Evolutionary conservation across 352 stramenopile genomes (phyloP).

Genomic region (Phytophthora pistaciae): DNA sequence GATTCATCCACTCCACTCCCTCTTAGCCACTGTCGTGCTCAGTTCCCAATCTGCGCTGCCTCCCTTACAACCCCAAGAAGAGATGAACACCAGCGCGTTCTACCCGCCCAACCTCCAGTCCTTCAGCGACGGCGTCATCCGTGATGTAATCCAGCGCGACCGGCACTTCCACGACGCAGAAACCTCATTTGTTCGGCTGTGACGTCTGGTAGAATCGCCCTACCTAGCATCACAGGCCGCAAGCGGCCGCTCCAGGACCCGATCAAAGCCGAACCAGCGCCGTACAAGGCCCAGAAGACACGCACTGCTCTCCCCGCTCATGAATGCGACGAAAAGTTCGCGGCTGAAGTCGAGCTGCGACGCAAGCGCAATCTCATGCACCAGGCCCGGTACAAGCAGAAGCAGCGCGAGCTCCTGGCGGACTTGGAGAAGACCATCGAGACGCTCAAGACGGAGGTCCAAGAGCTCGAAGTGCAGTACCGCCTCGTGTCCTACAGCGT

Average conservation of each 20-base stretch:
- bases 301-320: not conserved
- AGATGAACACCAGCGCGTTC: conserved; percentile 13
- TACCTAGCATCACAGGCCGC: not conserved
- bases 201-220: not conserved
- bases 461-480: conserved; percentile 13
- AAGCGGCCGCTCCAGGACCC: not conserved
- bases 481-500: conserved; percentile 9
- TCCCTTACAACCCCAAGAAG: not conserved
- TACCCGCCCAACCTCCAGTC: conserved; percentile 9
- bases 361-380: conserved; percentile 12
- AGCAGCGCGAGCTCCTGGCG: not conserved
- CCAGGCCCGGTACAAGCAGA: conserved; percentile 14
- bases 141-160: conserved; percentile 1
- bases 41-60: conserved; percentile 10
- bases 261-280: not conserved
- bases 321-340: not conserved
- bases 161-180: not conserved
- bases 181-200: not conserved
- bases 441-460: conserved; percentile 3
- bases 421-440: conserved; percentile 4
- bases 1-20: not conserved
- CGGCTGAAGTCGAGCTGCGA: conserved; percentile 3
- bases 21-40: not conserved
- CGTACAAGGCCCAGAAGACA: conserved; percentile 6
- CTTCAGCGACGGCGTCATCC: conserved; percentile 13